Evolutionary conservation across 352 stramenopile genomes (phyloP), one percentile per base, ranked within the genome.

Genomic region (Lagenidium giganteum): DNA sequence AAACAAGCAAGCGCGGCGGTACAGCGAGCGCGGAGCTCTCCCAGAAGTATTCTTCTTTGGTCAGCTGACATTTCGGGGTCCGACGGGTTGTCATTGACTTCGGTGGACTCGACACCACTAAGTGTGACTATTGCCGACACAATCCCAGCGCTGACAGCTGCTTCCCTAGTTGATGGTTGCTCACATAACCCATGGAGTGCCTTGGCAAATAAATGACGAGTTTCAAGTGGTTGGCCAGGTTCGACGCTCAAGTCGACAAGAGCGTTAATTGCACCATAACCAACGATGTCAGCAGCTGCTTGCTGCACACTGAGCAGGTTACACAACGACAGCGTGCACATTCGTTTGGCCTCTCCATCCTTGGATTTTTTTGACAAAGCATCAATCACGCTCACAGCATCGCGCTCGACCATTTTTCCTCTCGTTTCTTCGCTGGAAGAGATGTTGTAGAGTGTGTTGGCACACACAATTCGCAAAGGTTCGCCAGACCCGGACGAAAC

Each of bases 261-360:
- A 17, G 76, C 70, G 1, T 64, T 70, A 22, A 90, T 78, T 1
- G 77, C 80, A 6, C 80, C 80, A 11, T 72, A 65, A 8, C 63
- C 64, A 36, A 88, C 64, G 37, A 90, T 88, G 20, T 88, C 74
- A 0, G 72, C 57, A 5, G 75, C 74, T 13, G 75, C 76, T 37
- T 88, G 78, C 11, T 86, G 70, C 5, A 90, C 80, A 36, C 63
- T 84, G 4, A 93, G 49, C 36, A 93, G 42, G 40, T 90, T 93
- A 33, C 77, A 93, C 8, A 93, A 35, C 6, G 80, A 69, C 4
- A 93, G 44, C 0, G 77, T 93, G 44, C 72, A 87, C 73, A 93
- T 83, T 40, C 84, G 78, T 43, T 82, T 81, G 12, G 64, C 68
- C 9, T 89, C 57, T 4, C 58, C 44, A 34, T 59, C 58, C 22